Base-by-base conservation (phyloP, 768 basidiomycete species). In the Tulasnella sp. region DNA sequence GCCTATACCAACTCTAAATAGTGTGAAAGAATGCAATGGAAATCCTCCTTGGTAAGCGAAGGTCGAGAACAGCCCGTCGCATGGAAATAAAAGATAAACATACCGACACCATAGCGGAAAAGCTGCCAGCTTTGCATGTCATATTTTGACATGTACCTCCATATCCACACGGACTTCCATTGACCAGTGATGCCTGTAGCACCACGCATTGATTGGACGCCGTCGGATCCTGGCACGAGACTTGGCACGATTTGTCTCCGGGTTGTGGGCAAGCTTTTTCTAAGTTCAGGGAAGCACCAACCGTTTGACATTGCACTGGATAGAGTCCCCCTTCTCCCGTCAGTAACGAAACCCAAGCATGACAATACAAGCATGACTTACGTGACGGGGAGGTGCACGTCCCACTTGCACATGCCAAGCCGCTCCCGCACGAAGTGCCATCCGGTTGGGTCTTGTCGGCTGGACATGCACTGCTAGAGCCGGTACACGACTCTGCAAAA, bases 121-220 rank as follows among this genome's bases (percentile, higher is more conserved):
- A 70, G 59, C 74, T 75, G 29, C 81, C 85, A 27, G 79, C 65
- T 63, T 80, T 71, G 68, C 89, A 92, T 21, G 70, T 76, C 29
- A 84, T 82, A 57, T 74, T 72, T 17, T 69, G 62, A 67, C 90
- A 92, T 56, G 75, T 75, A 22, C 87, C 89, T 30, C 83, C 87
- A 66, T 79, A 86, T 4, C 88, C 88, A 69, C 90, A 93, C 12
- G 87, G 82, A 29, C 86, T 88, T 22, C 90, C 91, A 68, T 90
- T 85, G 55, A 87, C 74, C 50, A 92, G 80, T 45, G 78, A 69
- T 2, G 86, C 78, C 57, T 84, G 82, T 49, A 92, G 73, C 42
- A 83, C 71, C 21, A 90, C 70, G 69, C 91, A 93, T 63, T 77
- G 76, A 61, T 80, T 77, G 12, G 77, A 53, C 12, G 70, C 69